Percentiles rank a stretch among this genome's conserved stretches.
phyloP scores from a whole-genome alignment of 1,284 basidiomycete species.

The Puccinia polysora region DNA sequence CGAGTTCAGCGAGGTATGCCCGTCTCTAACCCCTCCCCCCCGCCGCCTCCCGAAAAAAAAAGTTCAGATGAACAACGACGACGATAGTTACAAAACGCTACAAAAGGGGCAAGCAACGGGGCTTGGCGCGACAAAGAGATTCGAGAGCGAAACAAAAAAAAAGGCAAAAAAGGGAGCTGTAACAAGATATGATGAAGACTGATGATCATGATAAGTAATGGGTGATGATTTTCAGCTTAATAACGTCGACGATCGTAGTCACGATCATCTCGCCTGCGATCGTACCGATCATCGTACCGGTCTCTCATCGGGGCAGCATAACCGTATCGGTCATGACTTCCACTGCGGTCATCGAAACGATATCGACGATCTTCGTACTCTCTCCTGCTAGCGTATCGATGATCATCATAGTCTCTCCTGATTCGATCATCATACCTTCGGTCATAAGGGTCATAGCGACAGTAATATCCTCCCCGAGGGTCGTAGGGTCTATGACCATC shows the following conservation, averaged over 20 bases:
- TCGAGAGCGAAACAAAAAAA: too few relatives aligned
- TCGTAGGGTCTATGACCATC: slow-evolving; percentile 66
- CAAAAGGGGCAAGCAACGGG: too few relatives aligned
- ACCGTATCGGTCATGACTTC: slow-evolving; percentile 44
- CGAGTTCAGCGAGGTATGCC: too few relatives aligned
- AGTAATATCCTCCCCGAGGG: slow-evolving; percentile 56
- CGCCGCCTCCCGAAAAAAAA: too few relatives aligned
- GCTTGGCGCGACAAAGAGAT: too few relatives aligned
- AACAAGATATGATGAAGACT: too few relatives aligned
- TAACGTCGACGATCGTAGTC: slow-evolving; percentile 42
- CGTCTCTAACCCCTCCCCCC: too few relatives aligned
- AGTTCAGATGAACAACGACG: too few relatives aligned
- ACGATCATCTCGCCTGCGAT: slow-evolving; percentile 35
- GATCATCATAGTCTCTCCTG: slow-evolving; percentile 20
- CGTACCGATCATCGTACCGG: slow-evolving; percentile 40
- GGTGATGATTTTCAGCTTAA: too few relatives aligned
- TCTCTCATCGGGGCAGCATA: slow-evolving; percentile 45
- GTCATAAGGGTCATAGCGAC: slow-evolving; percentile 44
- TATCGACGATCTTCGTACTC: slow-evolving; percentile 33
- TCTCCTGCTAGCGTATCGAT: neutral
- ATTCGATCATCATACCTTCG: slow-evolving; percentile 47
- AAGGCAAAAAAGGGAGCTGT: too few relatives aligned
- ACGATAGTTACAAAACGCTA: too few relatives aligned
- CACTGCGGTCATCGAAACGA: slow-evolving; percentile 48
- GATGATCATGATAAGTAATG: too few relatives aligned